These are phyloP conservation scores for Peronospora farinosa DNA, from an alignment of 352 stramenopile genomes.

Conservation along the genomic window DNA sequence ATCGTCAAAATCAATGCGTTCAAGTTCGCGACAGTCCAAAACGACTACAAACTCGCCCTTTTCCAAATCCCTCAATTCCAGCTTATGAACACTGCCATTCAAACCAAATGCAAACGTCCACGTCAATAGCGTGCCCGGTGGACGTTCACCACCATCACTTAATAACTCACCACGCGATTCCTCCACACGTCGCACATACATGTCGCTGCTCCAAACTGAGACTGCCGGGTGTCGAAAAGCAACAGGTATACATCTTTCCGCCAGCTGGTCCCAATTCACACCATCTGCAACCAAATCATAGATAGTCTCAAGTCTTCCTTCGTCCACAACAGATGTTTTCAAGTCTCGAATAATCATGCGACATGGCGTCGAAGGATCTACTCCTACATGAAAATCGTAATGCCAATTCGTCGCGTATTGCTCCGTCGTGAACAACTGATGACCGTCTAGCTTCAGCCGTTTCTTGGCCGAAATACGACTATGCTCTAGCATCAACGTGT, in stretches of 20 bases:
- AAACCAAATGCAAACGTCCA: constrained; percentile 85
- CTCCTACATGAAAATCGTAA: constrained; percentile 61
- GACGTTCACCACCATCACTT: constrained; percentile 37
- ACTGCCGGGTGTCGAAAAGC: constrained; percentile 26
- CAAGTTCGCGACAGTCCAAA: constrained; percentile 58
- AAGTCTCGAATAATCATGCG: constrained; percentile 69
- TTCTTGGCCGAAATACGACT: constrained; percentile 81
- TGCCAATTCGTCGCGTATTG: constrained; percentile 69
- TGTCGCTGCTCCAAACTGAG: constrained; percentile 71
- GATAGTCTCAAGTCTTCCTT: constrained; percentile 57
- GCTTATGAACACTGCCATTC: constrained; percentile 65
- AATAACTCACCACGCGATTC: constrained; percentile 40
- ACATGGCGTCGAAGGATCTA: constrained; percentile 37
- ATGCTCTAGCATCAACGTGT: constrained; percentile 82
- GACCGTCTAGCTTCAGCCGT: constrained; percentile 70
- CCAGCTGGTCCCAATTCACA: constrained; percentile 56
- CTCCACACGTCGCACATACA: constrained; percentile 68
- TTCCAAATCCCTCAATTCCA: constrained; percentile 66
- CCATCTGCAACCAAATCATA: constrained; percentile 70
- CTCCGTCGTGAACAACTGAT: constrained; percentile 64
- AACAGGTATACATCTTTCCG: constrained; percentile 42
- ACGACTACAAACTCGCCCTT: constrained; percentile 75
- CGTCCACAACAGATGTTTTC: constrained; percentile 61
- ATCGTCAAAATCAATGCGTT: constrained; percentile 53
- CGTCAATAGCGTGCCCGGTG: constrained; percentile 38